Conservation (phyloP, 495 filamentous ascomycete genomes). For the Parathielavia hyrcaniae region DNA sequence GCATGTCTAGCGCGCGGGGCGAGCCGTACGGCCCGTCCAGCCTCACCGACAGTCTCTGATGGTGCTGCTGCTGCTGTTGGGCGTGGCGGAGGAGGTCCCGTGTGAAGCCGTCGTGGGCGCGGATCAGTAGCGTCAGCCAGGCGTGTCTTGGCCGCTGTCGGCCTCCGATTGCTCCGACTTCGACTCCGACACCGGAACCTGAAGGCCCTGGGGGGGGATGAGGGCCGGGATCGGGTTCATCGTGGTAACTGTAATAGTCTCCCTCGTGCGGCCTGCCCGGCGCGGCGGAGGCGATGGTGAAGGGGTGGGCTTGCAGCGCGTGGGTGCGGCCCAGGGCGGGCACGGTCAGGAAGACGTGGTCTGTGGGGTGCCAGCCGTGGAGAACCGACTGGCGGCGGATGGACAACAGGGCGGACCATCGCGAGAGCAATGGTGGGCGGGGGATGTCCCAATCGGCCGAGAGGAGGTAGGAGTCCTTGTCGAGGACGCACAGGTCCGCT, state of each 20-base stretch:
- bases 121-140: slow-evolving; percentile 49
- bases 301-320: slow-evolving; percentile 50
- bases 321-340: slow-evolving; percentile 41
- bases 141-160: slow-evolving; percentile 30
- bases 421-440: background rate
- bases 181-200: no score
- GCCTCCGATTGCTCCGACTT: no score
- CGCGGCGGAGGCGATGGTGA: slow-evolving; percentile 53
- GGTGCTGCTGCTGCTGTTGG: slow-evolving; percentile 22
- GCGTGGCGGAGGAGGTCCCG: slow-evolving; percentile 48
- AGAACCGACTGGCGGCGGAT: slow-evolving; percentile 32
- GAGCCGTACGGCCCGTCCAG: slow-evolving; percentile 58
- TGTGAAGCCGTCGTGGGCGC: slow-evolving; percentile 54
- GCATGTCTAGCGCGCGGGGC: slow-evolving; percentile 26
- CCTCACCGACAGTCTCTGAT: slow-evolving; percentile 35
- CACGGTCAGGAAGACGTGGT: slow-evolving; percentile 55
- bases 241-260: background rate
- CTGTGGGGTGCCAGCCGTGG: slow-evolving; percentile 50
- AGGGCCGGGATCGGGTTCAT: background rate
- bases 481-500: slow-evolving; percentile 41
- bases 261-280: slow-evolving; percentile 6
- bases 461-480: slow-evolving; percentile 44
- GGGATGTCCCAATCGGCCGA: slow-evolving; percentile 39
- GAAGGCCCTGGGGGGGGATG: no score
- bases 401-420: slow-evolving; percentile 13